Base-by-base conservation (phyloP, 116 monocot species). In the Thalassia testudinum region DNA sequence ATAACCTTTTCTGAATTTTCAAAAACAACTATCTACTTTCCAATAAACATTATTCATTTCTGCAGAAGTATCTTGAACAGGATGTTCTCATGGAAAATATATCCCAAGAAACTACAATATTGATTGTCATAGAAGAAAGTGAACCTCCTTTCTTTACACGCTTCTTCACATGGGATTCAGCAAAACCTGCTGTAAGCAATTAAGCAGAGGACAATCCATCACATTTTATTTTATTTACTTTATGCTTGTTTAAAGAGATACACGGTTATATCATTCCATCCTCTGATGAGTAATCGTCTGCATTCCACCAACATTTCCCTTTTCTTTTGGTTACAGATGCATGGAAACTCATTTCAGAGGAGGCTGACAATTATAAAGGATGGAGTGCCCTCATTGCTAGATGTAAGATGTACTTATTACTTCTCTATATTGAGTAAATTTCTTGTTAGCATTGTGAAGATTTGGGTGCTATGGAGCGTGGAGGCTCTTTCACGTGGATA, bases 121-220 rank as follows among this genome's bases (percentile, higher is more conserved):
- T 73, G 47, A 37, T 88, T 54, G 37, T 95, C 64, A 69, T 44
- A 18, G 95, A 95, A 88, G 95, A 81, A 67, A 81, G 62, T 62
- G 95, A 95, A 50, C 95, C 95, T 13, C 73, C 63, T 24, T 88
- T 85, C 61, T 95, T 95, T 66, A 95, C 88, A 38, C 76, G 95
- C 20, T 95, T 95, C 61, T 95, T 95, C 62, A 79, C 69, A 18
- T 95, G 95, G 95, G 81, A 88, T 54, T 70, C 80, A 21, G 64
- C 81, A 52, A 95, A 95, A 78, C 72, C 85, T 56, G 55, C 71
- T 26, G 95, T 88, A 76, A 77, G 86, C 26, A 54, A 17, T 44
- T 38, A 37, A 45, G 45, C 15, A 16, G 45, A 45, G 15, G 40
- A 40, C 15, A 10, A 34, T 34, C 30, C 30, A 34, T 10, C 3